Evolutionary conservation across 2,329 filamentous ascomycete species (phyloP), one percentile per base, ranked within the genome.

Genomic region (Didymosphaeria variabile): DNA sequence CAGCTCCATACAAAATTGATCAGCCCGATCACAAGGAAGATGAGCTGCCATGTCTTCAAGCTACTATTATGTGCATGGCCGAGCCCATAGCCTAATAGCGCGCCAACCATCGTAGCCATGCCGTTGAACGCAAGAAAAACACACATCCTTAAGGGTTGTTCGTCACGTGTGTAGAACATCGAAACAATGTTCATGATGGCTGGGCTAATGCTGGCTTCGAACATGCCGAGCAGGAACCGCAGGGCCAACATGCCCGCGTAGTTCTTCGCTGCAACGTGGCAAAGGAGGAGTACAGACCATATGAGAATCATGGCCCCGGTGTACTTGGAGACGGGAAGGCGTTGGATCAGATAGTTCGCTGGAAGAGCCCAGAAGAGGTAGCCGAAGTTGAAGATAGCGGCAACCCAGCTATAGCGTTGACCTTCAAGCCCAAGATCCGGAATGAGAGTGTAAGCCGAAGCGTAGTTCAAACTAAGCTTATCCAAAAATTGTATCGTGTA

Each of bases 401-500:
- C 79, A 1, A 79, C 74, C 79, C 77, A 81, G 23, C 70, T 72
- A 65, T 80, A 81, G n/a, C 77, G 73, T 51, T 74, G 72, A 12
- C 79, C 72, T 61, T 75, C 55, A 26, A 77, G 69, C 1, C 69
- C 72, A 5, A 79, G 73, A 62, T 79, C 77, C 0, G 75, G 71
- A 19, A 77, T 75, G 1, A 79, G 64, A 3, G 71, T 70, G 61
- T 79, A 80, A 10, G 77, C 77, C 3, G 72, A 75, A 13, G 77
- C 79, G 61, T 80, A 80, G 64, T 80, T 80, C n/a, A 80, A 68
- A 1, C 76, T 77, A 8, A 79, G 70, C 58, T 80, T 79, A 64
- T 79, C 80, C 29, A 84, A 75, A 61, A 82, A 84, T 65, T 83
- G 82, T 36, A 83, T 81, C 19, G 75, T 80, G 67, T 83, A 83